Evolutionary conservation across 441 rosid genomes (phyloP).

Genomic region (Eutrema salsugineum): DNA sequence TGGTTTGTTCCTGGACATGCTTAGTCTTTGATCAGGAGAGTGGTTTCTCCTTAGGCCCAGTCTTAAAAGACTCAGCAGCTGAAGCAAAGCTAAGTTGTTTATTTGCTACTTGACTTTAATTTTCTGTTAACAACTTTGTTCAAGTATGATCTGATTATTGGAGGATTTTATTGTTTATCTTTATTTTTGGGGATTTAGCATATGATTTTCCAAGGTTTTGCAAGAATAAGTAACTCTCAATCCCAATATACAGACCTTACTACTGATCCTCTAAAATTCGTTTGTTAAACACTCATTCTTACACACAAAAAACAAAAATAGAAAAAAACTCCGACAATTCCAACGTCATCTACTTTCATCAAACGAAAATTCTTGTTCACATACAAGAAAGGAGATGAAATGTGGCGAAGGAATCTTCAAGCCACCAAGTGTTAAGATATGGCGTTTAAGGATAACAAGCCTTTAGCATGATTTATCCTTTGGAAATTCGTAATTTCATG

Average conservation of each 20-base stretch:
- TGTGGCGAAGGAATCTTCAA: neutral
- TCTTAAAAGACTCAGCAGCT: neutral
- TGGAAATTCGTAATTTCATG: neutral
- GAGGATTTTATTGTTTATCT: neutral
- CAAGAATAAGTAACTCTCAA: too few species aligned
- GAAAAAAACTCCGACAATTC: too few species aligned
- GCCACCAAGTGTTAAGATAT: neutral
- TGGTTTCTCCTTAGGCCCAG: neutral
- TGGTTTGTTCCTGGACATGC: conserved; percentile 27
- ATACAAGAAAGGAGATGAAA: conserved; percentile 10
- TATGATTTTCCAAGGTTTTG: neutral
- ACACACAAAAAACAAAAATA: too few species aligned
- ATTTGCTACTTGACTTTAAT: neutral
- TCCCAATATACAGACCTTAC: too few species aligned
- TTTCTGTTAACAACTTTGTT: neutral
- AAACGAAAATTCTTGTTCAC: neutral
- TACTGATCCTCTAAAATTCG: too few species aligned
- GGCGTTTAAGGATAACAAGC: neutral
- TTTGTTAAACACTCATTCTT: too few species aligned
- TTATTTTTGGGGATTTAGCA: neutral
- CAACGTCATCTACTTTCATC: too few species aligned
- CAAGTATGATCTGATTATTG: neutral
- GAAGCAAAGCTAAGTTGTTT: neutral
- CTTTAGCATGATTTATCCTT: neutral
- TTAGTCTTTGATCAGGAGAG: neutral